A percentile compares a stretch with the other conserved stretches of the same genome.
Conservation (phyloP, 116 monocot genomes). For the Posidonia oceanica region DNA sequence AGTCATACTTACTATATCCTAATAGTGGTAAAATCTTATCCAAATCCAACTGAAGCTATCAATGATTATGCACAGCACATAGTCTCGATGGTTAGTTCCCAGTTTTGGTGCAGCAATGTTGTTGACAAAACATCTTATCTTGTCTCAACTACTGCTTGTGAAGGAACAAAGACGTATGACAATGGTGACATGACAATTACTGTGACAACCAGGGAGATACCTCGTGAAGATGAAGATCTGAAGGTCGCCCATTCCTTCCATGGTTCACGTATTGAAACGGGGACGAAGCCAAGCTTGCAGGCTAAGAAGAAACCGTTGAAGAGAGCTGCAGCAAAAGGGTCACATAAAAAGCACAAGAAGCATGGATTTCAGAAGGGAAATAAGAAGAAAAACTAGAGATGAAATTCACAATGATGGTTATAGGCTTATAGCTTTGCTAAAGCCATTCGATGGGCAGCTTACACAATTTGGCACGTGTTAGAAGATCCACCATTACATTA, state of each 20-base stretch:
- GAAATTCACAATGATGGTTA: not conserved
- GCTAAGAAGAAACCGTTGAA: constrained; percentile 26
- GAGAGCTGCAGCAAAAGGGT: constrained; percentile 2
- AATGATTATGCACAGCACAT: too few relatives aligned
- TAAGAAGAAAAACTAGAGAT: constrained; percentile 14
- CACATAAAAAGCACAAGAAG: constrained; percentile 8
- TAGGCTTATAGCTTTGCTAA: not conserved
- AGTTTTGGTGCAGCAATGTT: not conserved
- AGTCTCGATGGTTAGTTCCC: not conserved
- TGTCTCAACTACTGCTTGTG: not conserved
- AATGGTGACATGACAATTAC: constrained; percentile 19
- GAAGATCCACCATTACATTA: not conserved
- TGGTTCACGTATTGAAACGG: not conserved
- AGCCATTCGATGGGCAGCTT: not conserved
- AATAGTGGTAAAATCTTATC: too few relatives aligned
- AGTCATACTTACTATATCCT: too few relatives aligned
- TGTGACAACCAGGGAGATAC: constrained; percentile 28
- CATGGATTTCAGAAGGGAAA: constrained; percentile 8
- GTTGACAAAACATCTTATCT: not conserved
- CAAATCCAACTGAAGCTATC: not conserved
- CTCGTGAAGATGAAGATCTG: constrained; percentile 15
- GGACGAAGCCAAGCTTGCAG: constrained; percentile 11
- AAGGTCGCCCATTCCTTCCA: not conserved
- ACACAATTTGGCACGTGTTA: not conserved
- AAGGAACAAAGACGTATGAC: constrained; percentile 25